Percentiles rank a stretch among this genome's conserved stretches.
These are phyloP conservation scores for Kwoniella sp. DNA, from an alignment of 768 basidiomycete genomes.

Conservation along the genomic window DNA sequence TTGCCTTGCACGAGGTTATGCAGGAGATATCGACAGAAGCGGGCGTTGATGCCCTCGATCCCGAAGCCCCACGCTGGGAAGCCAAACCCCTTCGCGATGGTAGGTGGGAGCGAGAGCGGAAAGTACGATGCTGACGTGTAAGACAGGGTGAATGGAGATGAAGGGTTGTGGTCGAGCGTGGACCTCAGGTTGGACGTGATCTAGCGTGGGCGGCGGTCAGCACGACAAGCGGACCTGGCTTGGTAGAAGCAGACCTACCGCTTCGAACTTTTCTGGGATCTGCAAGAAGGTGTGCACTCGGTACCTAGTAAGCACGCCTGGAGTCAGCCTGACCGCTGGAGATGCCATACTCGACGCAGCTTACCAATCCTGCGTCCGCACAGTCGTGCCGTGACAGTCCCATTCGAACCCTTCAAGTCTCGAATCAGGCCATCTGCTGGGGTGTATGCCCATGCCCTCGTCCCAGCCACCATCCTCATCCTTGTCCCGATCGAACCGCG, in stretches of 20 bases:
- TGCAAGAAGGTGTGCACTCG: conserved; percentile 69
- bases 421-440: conserved; percentile 79
- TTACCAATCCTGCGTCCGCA: conserved; percentile 82
- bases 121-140: conserved; percentile 77
- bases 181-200: conserved; percentile 38
- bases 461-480: conserved; percentile 21
- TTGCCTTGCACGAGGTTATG: conserved; percentile 39
- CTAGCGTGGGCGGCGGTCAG: background rate
- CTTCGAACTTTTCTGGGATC: conserved; percentile 73
- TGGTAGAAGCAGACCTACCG: conserved; percentile 27
- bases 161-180: conserved; percentile 12
- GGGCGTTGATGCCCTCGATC: conserved; percentile 77
- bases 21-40: conserved; percentile 69
- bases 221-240: too few relatives aligned
- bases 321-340: background rate
- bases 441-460: conserved; percentile 75
- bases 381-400: conserved; percentile 55
- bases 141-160: conserved; percentile 60
- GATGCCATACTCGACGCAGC: conserved; percentile 24
- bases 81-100: conserved; percentile 75
- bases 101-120: conserved; percentile 72
- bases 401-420: conserved; percentile 68
- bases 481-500: conserved; percentile 69
- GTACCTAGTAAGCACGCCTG: conserved; percentile 58
- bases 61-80: conserved; percentile 73